Conservation (phyloP, 768 basidiomycete genomes). For the Rhodotorula diobovata region DNA sequence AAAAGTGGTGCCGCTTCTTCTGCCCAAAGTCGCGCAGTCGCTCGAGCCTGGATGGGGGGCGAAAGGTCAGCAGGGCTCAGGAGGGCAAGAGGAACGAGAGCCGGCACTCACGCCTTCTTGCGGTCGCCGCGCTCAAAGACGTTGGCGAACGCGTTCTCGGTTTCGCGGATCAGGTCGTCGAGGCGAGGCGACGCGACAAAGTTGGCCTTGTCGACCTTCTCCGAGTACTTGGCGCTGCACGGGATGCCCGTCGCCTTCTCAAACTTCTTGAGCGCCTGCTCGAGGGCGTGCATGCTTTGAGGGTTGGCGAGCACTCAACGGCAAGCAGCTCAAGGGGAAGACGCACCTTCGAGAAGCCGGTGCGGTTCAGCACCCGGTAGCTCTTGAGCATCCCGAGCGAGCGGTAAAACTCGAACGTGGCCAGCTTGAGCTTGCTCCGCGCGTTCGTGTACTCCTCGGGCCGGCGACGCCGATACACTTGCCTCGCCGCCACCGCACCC, state of each 20-base stretch:
- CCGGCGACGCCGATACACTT: conserved; percentile 48
- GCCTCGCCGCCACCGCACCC: background rate
- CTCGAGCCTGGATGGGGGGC: conserved; percentile 37
- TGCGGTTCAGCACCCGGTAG: conserved; percentile 84
- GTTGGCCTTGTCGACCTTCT: conserved; percentile 66
- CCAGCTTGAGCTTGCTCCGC: conserved; percentile 78
- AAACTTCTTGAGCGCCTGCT: conserved; percentile 36
- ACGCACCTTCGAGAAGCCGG: conserved; percentile 54
- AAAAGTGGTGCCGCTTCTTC: conserved; percentile 40
- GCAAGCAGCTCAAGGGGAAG: no score
- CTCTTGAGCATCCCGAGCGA: conserved; percentile 79
- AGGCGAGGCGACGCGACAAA: conserved; percentile 64
- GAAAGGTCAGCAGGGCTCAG: background rate
- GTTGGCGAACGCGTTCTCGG: conserved; percentile 70
- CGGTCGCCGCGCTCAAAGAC: conserved; percentile 72
- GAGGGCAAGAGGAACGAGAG: conserved; percentile 40
- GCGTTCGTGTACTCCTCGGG: conserved; percentile 78
- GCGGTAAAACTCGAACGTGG: conserved; percentile 62
- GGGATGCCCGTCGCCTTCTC: conserved; percentile 49
- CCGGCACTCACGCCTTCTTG: conserved; percentile 58
- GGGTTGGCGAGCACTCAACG: background rate
- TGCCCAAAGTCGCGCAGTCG: conserved; percentile 57
- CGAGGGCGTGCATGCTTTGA: no score
- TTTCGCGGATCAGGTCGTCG: conserved; percentile 63
- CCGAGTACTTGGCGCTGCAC: conserved; percentile 66